Evolutionary conservation across 1,284 basidiomycete genomes (phyloP).

Genomic region (Ustilago sp.): DNA sequence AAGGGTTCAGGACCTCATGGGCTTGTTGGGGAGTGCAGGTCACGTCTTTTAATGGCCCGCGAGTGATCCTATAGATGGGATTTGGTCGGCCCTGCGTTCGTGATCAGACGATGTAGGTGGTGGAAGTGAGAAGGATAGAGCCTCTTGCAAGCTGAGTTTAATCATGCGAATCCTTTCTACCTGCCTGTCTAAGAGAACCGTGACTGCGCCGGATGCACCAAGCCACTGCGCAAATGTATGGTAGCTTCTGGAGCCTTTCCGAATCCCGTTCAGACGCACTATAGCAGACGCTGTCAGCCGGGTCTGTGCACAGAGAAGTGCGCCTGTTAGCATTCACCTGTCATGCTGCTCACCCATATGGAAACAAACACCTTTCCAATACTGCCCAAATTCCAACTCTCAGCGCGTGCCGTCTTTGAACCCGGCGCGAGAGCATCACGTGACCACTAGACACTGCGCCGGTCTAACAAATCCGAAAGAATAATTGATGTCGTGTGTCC

Average conservation of each 20-base stretch:
- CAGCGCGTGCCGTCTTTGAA: conserved; percentile 8
- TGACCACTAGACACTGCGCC: not conserved
- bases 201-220: not conserved
- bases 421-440: conserved; percentile 29
- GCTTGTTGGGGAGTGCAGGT: too few species aligned
- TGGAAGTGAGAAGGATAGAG: not conserved
- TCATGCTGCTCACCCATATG: conserved; percentile 10
- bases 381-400: conserved; percentile 8
- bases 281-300: not conserved
- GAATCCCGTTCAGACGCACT: conserved; percentile 9
- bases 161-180: not conserved
- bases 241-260: conserved; percentile 8
- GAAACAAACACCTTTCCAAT: conserved; percentile 17
- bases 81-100: too few species aligned
- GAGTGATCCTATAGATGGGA: too few species aligned
- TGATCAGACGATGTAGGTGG: not conserved
- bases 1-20: too few species aligned
- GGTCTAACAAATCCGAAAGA: conserved; percentile 17
- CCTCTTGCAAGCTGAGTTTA: not conserved
- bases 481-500: conserved; percentile 41
- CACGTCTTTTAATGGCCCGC: too few species aligned
- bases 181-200: not conserved
- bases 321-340: not conserved
- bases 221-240: not conserved
- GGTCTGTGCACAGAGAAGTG: not conserved